These are phyloP conservation scores for Xylaria sp. DNA, from an alignment of 2,329 filamentous ascomycete species.

Conservation along the genomic window DNA sequence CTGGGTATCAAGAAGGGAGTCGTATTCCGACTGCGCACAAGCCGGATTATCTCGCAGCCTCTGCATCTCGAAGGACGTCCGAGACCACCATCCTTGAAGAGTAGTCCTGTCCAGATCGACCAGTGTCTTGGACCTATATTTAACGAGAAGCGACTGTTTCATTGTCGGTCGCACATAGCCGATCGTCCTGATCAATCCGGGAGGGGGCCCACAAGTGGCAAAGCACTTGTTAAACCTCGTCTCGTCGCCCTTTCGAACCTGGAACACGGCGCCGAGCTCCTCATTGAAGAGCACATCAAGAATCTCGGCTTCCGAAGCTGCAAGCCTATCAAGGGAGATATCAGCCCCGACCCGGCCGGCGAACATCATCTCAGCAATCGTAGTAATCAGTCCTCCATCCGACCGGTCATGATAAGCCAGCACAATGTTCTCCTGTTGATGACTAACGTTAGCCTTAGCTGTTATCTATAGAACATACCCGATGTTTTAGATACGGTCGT, in stretches of 20 bases:
- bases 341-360: slow-evolving; percentile 88
- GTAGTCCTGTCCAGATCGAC: slow-evolving; percentile 69
- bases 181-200: slow-evolving; percentile 81
- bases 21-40: slow-evolving; percentile 83
- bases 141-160: slow-evolving; percentile 78
- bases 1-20: slow-evolving; percentile 70
- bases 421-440: slow-evolving; percentile 58
- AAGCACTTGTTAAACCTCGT: slow-evolving; percentile 87
- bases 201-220: slow-evolving; percentile 82
- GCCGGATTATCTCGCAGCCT: slow-evolving; percentile 83
- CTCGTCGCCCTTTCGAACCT: slow-evolving; percentile 84
- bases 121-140: slow-evolving; percentile 69
- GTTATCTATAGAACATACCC: not conserved
- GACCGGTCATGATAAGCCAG: slow-evolving; percentile 94
- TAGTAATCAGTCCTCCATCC: slow-evolving; percentile 88
- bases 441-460: slow-evolving; percentile 59
- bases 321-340: slow-evolving; percentile 76
- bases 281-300: slow-evolving; percentile 90
- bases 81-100: slow-evolving; percentile 86
- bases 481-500: not conserved
- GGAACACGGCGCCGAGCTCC: slow-evolving; percentile 94
- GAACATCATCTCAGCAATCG: slow-evolving; percentile 96
- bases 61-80: slow-evolving; percentile 90
- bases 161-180: slow-evolving; percentile 70
- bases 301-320: slow-evolving; percentile 64